These are phyloP conservation scores for Paracoccidioides brasiliensis DNA, from an alignment of 2,329 filamentous ascomycete genomes.

Conservation along the genomic window DNA sequence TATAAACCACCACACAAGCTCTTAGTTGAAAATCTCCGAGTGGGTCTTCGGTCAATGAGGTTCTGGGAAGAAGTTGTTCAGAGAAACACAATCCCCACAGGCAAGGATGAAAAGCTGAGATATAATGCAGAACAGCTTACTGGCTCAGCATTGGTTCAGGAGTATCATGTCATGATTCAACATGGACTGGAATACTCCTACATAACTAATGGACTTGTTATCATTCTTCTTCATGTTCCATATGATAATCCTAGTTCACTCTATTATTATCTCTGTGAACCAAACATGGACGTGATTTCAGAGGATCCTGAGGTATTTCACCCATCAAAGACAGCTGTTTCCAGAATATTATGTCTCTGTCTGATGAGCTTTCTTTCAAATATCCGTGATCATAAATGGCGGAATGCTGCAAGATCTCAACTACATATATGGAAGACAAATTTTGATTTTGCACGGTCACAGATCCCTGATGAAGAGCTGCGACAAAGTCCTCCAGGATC, in stretches of 20 bases:
- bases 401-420: conserved; percentile 8
- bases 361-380: conserved; percentile 14
- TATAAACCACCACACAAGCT: too few relatives aligned
- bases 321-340: conserved; percentile 12
- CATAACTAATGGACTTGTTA: conserved; percentile 1
- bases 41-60: too few relatives aligned
- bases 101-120: conserved; percentile 8
- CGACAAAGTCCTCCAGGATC: conserved; percentile 11
- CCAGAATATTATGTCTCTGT: conserved; percentile 13
- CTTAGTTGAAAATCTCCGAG: too few relatives aligned
- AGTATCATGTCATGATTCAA: conserved; percentile 20
- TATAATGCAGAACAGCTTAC: conserved; percentile 15
- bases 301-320: conserved; percentile 8
- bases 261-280: conserved; percentile 19
- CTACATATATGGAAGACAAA: conserved; percentile 14
- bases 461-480: conserved; percentile 13
- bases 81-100: too few relatives aligned
- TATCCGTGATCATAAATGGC: conserved; percentile 13
- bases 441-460: conserved; percentile 12
- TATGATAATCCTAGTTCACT: conserved; percentile 15
- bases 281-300: conserved; percentile 12
- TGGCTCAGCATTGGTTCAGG: conserved; percentile 14
- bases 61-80: too few relatives aligned
- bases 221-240: conserved; percentile 10
- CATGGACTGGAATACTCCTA: conserved; percentile 11